Evolutionary conservation across 768 basidiomycete genomes (phyloP).

Genomic region (Tephrocybe sp.): DNA sequence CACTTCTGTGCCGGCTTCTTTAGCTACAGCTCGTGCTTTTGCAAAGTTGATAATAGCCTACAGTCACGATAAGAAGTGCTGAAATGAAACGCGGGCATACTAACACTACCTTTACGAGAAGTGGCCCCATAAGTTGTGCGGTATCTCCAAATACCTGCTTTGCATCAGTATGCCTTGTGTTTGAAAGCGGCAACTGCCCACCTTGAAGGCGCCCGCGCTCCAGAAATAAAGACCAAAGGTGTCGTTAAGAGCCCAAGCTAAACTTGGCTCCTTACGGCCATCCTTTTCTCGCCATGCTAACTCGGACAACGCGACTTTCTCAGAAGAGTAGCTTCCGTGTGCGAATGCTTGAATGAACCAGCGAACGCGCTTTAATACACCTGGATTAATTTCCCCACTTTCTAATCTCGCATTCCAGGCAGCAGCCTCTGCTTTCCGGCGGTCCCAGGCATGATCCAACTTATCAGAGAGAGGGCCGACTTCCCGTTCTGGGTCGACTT

Average conservation of each 20-base stretch:
- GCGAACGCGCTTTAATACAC: conserved; percentile 31
- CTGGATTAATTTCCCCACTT: conserved; percentile 43
- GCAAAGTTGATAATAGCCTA: conserved; percentile 64
- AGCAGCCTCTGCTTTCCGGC: conserved; percentile 45
- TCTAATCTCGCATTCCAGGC: conserved; percentile 56
- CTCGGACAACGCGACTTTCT: conserved; percentile 31
- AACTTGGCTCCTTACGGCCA: conserved; percentile 48
- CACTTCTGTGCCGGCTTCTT: conserved; percentile 28
- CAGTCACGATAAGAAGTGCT: not conserved
- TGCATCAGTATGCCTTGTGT: not conserved
- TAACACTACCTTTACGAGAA: conserved; percentile 53
- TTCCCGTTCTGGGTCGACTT: conserved; percentile 52
- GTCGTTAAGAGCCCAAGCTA: conserved; percentile 63
- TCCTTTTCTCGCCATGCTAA: conserved; percentile 43
- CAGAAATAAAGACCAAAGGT: conserved; percentile 60
- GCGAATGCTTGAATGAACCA: conserved; percentile 40
- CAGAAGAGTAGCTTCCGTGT: conserved; percentile 23
- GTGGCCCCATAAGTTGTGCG: conserved; percentile 59
- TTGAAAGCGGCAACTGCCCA: conserved; percentile 14
- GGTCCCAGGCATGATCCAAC: conserved; percentile 57
- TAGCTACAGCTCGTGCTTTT: conserved; percentile 43
- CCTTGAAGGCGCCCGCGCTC: conserved; percentile 62
- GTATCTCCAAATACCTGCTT: conserved; percentile 63
- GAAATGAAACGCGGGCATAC: not conserved
- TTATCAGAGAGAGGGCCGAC: conserved; percentile 47